Percentiles rank a stretch among this genome's conserved stretches.
phyloP scores from a whole-genome alignment of 305 asterid genomes.

The Fraxinus latifolia region DNA sequence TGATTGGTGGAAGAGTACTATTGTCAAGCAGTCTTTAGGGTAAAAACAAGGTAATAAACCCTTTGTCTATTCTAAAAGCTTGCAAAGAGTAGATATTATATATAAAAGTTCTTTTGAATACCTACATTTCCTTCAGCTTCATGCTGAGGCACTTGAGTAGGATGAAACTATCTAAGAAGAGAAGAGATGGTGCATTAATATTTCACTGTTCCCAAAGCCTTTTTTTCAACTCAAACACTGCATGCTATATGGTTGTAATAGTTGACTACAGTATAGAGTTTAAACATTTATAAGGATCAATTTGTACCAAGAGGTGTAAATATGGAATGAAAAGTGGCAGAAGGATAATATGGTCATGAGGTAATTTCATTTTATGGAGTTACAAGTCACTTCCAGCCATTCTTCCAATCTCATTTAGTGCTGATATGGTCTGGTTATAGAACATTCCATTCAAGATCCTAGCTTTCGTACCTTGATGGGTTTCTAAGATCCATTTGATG shows the following conservation, averaged over 20 bases:
- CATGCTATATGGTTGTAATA: background rate
- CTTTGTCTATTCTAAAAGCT: background rate
- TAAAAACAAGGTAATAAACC: background rate
- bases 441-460: background rate
- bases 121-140: background rate
- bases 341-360: background rate
- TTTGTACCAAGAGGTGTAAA: background rate
- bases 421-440: background rate
- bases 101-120: background rate
- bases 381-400: background rate
- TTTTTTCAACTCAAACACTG: conserved; percentile 4
- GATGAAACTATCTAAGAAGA: background rate
- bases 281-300: background rate
- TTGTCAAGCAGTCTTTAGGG: background rate
- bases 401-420: background rate
- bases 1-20: background rate
- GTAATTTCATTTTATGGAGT: background rate
- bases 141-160: background rate
- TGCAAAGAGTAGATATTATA: background rate
- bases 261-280: background rate
- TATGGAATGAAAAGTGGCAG: background rate
- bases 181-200: background rate
- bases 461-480: background rate
- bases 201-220: conserved; percentile 21
- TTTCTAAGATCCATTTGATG: background rate